These are phyloP conservation scores for Diaporthe humulicola DNA, from an alignment of 2,329 filamentous ascomycete genomes.

Conservation along the genomic window DNA sequence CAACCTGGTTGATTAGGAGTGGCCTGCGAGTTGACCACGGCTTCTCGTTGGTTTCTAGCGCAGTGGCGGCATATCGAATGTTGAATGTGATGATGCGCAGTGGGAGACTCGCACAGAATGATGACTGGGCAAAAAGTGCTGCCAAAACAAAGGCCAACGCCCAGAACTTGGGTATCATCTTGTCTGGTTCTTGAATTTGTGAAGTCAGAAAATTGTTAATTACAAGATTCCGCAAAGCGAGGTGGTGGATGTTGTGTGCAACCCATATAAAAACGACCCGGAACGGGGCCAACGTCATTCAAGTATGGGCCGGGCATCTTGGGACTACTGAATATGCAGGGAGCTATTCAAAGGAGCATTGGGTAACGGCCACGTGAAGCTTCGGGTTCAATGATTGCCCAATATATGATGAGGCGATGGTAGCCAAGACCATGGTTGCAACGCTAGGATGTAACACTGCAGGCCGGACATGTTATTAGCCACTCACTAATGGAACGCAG, in stretches of 20 bases:
- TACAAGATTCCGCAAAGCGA: background rate
- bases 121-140: background rate
- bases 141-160: background rate
- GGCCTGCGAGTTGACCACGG: conserved; percentile 51
- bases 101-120: conserved; percentile 27
- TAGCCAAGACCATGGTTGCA: conserved; percentile 4
- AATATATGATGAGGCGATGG: background rate
- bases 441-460: conserved; percentile 16
- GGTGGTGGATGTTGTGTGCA: no score
- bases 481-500: background rate
- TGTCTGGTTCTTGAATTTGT: background rate
- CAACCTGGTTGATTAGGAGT: conserved; percentile 7
- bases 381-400: background rate
- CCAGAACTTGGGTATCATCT: conserved; percentile 17
- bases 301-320: background rate
- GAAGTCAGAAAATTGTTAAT: background rate
- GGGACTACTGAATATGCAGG: background rate
- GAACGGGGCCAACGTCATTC: background rate
- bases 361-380: conserved; percentile 9
- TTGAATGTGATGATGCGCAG: conserved; percentile 61
- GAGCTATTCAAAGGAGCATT: no score
- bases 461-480: no score
- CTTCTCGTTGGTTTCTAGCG: conserved; percentile 54
- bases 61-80: conserved; percentile 60
- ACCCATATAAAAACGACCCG: no score